Percentiles rank a stretch among this genome's conserved stretches.
phyloP scores from a whole-genome alignment of 805 yeast species.

The Suhomyces kilbournensis region DNA sequence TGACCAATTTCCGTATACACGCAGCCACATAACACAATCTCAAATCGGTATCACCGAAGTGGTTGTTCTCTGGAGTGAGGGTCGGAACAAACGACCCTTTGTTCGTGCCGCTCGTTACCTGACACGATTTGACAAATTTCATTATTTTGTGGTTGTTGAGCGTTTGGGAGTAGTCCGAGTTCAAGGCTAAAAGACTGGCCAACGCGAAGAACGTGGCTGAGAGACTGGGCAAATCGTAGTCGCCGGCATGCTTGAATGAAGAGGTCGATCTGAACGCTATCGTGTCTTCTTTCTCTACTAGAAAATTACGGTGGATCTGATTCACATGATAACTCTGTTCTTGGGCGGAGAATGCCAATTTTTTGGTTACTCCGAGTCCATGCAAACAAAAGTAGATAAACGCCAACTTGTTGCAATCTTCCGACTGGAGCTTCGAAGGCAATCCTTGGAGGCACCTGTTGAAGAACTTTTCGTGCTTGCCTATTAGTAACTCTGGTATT shows the following conservation, averaged over 20 bases:
- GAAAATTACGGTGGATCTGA: slow-evolving; percentile 46
- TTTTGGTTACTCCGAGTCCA: slow-evolving; percentile 52
- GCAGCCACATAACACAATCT: slow-evolving; percentile 74
- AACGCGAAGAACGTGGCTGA: slow-evolving; percentile 79
- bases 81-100: slow-evolving; percentile 38
- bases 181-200: slow-evolving; percentile 50
- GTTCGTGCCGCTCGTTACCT: slow-evolving; percentile 31
- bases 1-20: slow-evolving; percentile 54
- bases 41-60: slow-evolving; percentile 67
- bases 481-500: background rate
- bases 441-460: slow-evolving; percentile 49
- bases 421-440: slow-evolving; percentile 54
- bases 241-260: slow-evolving; percentile 34
- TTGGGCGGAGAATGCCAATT: slow-evolving; percentile 24
- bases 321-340: slow-evolving; percentile 31
- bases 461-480: slow-evolving; percentile 45
- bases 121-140: slow-evolving; percentile 59
- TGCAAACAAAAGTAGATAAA: slow-evolving; percentile 67
- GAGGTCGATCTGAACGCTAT: slow-evolving; percentile 58
- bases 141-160: slow-evolving; percentile 48
- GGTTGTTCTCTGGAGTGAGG: slow-evolving; percentile 13
- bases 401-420: slow-evolving; percentile 69
- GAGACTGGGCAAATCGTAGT: slow-evolving; percentile 61
- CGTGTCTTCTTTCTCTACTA: slow-evolving; percentile 34
- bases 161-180: slow-evolving; percentile 34